Evolutionary conservation across 2,329 filamentous ascomycete genomes (phyloP).

Genomic region (Fusarium keratoplasticum): DNA sequence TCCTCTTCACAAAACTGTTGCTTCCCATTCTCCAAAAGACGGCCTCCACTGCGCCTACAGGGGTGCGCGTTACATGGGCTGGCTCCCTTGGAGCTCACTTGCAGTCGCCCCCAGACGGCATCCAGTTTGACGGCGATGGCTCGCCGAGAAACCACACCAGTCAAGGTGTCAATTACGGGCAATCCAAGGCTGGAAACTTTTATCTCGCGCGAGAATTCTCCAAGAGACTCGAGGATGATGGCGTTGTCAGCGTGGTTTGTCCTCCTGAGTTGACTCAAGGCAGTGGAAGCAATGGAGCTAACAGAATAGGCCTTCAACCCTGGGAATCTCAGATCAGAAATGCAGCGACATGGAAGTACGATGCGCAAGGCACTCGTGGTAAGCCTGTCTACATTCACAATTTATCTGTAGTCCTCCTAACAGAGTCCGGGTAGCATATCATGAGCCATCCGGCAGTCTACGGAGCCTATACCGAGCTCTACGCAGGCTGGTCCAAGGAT

Average conservation of each 20-base stretch:
- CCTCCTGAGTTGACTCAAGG: not conserved
- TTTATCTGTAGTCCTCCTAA: not conserved
- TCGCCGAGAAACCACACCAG: not conserved
- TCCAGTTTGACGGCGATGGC: not conserved
- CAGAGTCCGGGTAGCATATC: not conserved
- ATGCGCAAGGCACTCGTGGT: not conserved
- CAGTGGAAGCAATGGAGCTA: not conserved
- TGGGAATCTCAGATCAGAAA: not conserved
- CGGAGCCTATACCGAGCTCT: not conserved
- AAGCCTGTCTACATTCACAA: not conserved
- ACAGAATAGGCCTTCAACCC: not conserved
- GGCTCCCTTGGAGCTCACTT: not conserved
- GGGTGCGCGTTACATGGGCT: constrained; percentile 15
- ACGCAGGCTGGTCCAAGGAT: not conserved
- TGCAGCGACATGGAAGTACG: not conserved
- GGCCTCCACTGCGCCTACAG: not conserved
- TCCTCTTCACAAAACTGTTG: constrained; percentile 30
- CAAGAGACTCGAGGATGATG: not conserved
- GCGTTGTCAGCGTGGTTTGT: not conserved
- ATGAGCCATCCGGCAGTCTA: not conserved
- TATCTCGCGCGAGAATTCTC: not conserved
- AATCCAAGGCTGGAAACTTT: not conserved
- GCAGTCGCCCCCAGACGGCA: not conserved
- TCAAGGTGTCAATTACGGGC: not conserved
- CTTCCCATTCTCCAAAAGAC: constrained; percentile 8